Percentiles rank a stretch among this genome's conserved stretches.
Conservation (phyloP, 139 green algal genomes). For the Eudorina sp. region DNA sequence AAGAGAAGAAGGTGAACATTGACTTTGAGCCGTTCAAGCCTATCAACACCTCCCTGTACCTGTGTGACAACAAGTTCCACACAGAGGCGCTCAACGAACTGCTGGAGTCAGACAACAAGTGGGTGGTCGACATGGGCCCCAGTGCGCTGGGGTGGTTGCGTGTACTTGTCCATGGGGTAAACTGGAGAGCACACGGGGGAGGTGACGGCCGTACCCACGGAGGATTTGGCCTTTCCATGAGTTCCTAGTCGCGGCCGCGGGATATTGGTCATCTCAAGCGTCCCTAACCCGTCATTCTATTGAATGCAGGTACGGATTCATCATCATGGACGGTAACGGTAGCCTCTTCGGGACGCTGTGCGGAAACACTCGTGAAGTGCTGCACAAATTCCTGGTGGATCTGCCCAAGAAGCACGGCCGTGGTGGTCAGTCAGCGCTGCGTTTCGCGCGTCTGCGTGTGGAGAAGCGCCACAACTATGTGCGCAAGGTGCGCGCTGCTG, state of each 20-base stretch:
- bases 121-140: constrained; percentile 35
- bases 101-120: constrained; percentile 93
- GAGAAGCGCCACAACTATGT: constrained; percentile 99
- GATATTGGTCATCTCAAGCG: too few species aligned
- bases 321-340: constrained; percentile 99
- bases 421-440: constrained; percentile 96
- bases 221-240: too few species aligned
- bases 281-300: not conserved
- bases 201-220: too few species aligned
- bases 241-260: too few species aligned
- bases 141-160: too few species aligned
- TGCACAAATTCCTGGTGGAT: constrained; percentile 98
- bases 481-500: constrained; percentile 87
- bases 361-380: constrained; percentile 96
- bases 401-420: constrained; percentile 99
- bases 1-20: constrained; percentile 97
- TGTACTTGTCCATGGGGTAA: too few species aligned
- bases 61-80: constrained; percentile 99
- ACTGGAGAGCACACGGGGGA: too few species aligned
- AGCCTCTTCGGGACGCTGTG: constrained; percentile 95
- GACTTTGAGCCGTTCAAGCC: constrained; percentile 99
- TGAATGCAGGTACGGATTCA: constrained; percentile 95
- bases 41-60: constrained; percentile 99
- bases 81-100: constrained; percentile 97
- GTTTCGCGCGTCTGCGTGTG: constrained; percentile 97